phyloP scores from a whole-genome alignment of 2,329 filamentous ascomycete genomes.

The Tolypocladium amazonense region DNA sequence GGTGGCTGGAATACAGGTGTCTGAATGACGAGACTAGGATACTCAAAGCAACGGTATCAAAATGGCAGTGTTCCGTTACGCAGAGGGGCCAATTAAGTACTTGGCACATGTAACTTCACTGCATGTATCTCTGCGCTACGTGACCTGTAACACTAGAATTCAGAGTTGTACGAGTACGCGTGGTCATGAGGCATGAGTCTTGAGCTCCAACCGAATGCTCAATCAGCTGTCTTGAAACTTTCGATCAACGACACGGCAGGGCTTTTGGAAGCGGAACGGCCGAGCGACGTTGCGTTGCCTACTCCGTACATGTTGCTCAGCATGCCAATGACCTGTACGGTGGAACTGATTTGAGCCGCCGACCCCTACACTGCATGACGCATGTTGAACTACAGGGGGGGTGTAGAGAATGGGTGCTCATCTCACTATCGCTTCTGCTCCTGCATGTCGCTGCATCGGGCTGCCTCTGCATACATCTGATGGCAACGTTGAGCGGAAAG shows the following conservation, averaged over 20 bases:
- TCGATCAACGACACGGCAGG: not conserved
- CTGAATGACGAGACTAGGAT: not conserved
- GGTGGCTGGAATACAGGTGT: not conserved
- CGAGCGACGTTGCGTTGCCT: not conserved
- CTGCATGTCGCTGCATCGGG: not conserved
- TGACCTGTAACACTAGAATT: not conserved
- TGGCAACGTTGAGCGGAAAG: not conserved
- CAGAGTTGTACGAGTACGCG: not conserved
- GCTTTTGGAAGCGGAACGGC: not conserved
- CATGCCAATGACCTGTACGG: not conserved
- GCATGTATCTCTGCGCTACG: not conserved
- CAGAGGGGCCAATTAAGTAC: not conserved
- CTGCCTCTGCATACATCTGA: not conserved
- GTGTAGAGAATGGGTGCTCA: not conserved
- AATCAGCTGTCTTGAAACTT: not conserved
- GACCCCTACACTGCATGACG: not conserved
- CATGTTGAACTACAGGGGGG: not conserved
- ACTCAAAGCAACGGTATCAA: too few species aligned
- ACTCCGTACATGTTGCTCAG: not conserved
- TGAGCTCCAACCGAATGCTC: not conserved
- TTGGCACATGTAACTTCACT: not conserved
- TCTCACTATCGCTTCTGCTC: not conserved
- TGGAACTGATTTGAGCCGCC: not conserved
- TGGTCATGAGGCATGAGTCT: not conserved
- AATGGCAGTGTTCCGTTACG: not conserved